These are phyloP conservation scores for Spiromastix sp. DNA, from an alignment of 2,329 filamentous ascomycete genomes.

Conservation along the genomic window DNA sequence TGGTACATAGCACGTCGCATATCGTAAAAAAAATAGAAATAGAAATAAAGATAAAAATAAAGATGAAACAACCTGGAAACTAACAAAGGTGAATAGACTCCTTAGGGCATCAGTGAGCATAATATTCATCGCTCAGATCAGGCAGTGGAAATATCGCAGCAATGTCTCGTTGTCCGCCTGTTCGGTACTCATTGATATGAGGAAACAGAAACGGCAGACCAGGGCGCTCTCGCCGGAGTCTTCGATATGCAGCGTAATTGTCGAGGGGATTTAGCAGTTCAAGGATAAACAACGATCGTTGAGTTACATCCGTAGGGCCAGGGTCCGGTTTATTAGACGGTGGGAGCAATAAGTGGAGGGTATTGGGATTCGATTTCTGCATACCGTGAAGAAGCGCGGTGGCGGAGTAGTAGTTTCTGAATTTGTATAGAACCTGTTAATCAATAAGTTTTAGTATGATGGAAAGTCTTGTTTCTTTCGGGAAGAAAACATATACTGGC, in stretches of 20 bases:
- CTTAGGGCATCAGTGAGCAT: no score
- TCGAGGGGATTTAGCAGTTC: conserved; percentile 20
- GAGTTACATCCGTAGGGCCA: no score
- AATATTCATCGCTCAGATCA: no score
- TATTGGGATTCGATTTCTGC: conserved; percentile 18
- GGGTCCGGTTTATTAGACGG: background rate
- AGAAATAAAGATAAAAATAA: no score
- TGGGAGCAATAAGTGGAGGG: conserved; percentile 2
- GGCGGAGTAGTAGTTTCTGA: conserved; percentile 27
- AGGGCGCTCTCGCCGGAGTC: conserved; percentile 20
- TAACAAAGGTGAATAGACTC: no score
- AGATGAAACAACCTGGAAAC: no score
- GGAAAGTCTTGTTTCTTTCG: no score
- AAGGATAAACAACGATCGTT: conserved; percentile 11
- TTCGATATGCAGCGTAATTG: conserved; percentile 27
- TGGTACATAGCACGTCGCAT: no score
- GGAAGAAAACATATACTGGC: conserved; percentile 7
- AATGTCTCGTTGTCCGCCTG: conserved; percentile 7
- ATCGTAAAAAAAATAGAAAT: no score
- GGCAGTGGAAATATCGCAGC: conserved; percentile 10
- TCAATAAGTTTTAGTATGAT: background rate
- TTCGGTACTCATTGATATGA: conserved; percentile 23
- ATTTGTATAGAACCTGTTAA: conserved; percentile 16
- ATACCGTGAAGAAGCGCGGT: conserved; percentile 28
- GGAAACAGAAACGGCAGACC: conserved; percentile 31